Conservation (phyloP, 1,284 basidiomycete species). For the Schizopora paradoxa region DNA sequence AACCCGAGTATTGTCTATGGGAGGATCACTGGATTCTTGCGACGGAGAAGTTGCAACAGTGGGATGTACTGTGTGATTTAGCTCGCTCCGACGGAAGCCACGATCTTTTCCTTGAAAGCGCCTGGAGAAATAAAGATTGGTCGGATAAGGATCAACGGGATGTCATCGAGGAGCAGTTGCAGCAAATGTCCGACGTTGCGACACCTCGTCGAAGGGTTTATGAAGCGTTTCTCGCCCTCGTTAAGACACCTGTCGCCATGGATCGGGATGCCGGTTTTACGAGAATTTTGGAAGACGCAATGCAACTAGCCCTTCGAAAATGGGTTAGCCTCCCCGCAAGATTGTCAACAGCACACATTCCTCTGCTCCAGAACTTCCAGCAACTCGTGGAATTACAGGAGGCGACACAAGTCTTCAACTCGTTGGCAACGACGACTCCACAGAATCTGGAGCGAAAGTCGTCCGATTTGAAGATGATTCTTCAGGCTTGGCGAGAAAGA, state of each 20-base stretch:
- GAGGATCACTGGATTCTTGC: constrained; percentile 99
- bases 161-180: constrained; percentile 81
- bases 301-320: constrained; percentile 94
- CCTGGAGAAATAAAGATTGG: constrained; percentile 96
- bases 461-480: constrained; percentile 90
- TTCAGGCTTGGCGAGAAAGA: constrained; percentile 96
- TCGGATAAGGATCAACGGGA: constrained; percentile 71
- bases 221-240: constrained; percentile 89
- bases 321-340: constrained; percentile 88
- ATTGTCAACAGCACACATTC: constrained; percentile 89
- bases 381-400: constrained; percentile 98
- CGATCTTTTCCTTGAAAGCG: constrained; percentile 91
- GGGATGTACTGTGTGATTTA: constrained; percentile 94
- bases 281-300: constrained; percentile 89
- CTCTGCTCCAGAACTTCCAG: constrained; percentile 96
- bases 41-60: constrained; percentile 95
- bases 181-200: constrained; percentile 75
- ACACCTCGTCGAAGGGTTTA: constrained; percentile 95
- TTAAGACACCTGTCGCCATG: constrained; percentile 58
- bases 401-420: constrained; percentile 92
- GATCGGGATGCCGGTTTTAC: constrained; percentile 81
- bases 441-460: constrained; percentile 94
- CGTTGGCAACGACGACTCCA: constrained; percentile 81
- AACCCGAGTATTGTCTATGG: constrained; percentile 97
- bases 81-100: constrained; percentile 89